These are phyloP conservation scores for Poronia punctata DNA, from an alignment of 495 filamentous ascomycete species.

Conservation along the genomic window DNA sequence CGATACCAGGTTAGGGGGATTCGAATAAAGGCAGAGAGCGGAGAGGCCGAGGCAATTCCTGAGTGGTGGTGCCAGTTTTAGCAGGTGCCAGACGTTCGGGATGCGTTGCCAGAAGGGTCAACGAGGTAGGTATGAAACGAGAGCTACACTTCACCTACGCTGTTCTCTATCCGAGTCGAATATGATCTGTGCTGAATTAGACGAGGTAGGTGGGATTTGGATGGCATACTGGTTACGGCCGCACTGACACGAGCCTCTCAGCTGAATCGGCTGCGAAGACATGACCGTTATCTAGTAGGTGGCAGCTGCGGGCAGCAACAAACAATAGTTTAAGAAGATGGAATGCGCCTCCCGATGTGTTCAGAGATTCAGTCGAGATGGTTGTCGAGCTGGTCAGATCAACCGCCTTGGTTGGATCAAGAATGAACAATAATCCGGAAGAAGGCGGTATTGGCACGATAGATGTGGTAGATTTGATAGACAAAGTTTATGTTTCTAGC, in stretches of 20 bases:
- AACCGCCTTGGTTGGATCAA: no score
- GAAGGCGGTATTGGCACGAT: no score
- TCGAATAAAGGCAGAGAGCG: conserved; percentile 69
- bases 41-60: conserved; percentile 63
- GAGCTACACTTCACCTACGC: conserved; percentile 54
- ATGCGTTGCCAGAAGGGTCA: neutral
- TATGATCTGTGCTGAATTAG: conserved; percentile 55
- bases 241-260: conserved; percentile 75
- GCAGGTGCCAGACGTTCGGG: neutral
- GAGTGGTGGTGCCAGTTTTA: conserved; percentile 8
- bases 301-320: no score
- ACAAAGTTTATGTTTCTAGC: no score
- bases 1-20: conserved; percentile 72
- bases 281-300: conserved; percentile 1
- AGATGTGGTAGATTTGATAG: no score
- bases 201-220: conserved; percentile 50
- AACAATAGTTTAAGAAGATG: no score
- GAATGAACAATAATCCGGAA: no score
- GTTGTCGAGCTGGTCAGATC: no score
- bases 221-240: conserved; percentile 79
- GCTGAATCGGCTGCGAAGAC: conserved; percentile 22
- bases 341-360: no score
- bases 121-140: conserved; percentile 6
- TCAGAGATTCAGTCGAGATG: no score
- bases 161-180: conserved; percentile 60